These are phyloP conservation scores for Ashbya aceris DNA, from an alignment of 1,139 yeast species.

Conservation along the genomic window DNA sequence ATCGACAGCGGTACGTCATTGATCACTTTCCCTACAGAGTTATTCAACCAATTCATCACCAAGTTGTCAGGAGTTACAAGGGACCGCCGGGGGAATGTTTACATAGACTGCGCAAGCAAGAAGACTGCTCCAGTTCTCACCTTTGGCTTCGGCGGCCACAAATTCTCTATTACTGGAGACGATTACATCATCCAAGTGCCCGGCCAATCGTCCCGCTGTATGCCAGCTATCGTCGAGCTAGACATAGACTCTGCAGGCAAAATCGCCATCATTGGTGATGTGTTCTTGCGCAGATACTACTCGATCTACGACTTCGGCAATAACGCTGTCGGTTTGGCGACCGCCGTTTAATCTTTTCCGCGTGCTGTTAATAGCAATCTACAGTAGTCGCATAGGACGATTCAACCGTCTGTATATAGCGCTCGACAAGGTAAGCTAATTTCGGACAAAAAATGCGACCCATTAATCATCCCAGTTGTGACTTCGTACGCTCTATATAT, in stretches of 20 bases:
- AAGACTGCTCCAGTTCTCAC: conserved; percentile 83
- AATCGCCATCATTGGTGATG: conserved; percentile 91
- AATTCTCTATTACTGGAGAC: conserved; percentile 77
- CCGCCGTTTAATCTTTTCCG: conserved; percentile 32
- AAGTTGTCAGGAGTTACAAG: conserved; percentile 71
- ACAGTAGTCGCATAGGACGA: no score
- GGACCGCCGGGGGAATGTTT: conserved; percentile 95
- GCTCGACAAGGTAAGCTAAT: no score
- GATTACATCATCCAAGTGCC: conserved; percentile 66
- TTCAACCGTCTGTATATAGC: no score
- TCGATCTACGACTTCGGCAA: conserved; percentile 85
- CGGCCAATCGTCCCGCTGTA: conserved; percentile 89
- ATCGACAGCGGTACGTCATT: conserved; percentile 97
- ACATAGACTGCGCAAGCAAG: conserved; percentile 79
- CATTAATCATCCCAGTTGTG: no score
- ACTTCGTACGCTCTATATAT: no score
- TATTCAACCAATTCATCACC: conserved; percentile 77
- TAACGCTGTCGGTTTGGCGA: conserved; percentile 90
- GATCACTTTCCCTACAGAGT: conserved; percentile 90
- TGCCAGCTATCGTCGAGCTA: conserved; percentile 93
- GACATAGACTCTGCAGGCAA: conserved; percentile 98
- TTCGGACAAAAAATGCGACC: no score
- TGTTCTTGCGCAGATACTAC: conserved; percentile 90
- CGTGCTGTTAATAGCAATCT: no score
- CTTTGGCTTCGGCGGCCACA: conserved; percentile 77